phyloP scores from a whole-genome alignment of 305 asterid genomes.

The Fraxinus angustifolia region DNA sequence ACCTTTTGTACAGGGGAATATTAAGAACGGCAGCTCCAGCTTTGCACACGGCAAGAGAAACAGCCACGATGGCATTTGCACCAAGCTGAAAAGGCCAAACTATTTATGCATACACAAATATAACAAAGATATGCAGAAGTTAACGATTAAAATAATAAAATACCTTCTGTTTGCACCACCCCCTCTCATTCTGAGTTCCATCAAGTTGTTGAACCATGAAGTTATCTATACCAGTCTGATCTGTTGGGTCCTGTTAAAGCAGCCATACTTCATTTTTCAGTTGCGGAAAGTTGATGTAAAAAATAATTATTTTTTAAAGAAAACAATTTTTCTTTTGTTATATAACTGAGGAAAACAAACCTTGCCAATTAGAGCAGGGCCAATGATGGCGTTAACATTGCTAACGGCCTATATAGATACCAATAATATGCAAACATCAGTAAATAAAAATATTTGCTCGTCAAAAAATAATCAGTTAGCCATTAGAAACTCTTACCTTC shows the following conservation, averaged over 20 bases:
- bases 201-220: not conserved
- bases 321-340: not conserved
- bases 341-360: slow-evolving; percentile 30
- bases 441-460: not conserved
- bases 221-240: slow-evolving; percentile 68
- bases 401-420: slow-evolving; percentile 51
- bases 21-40: slow-evolving; percentile 74
- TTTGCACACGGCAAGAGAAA: slow-evolving; percentile 66
- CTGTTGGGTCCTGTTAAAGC: slow-evolving; percentile 67
- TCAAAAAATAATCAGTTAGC: not conserved
- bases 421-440: not conserved
- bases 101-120: not conserved
- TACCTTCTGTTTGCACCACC: slow-evolving; percentile 98
- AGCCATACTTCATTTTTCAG: not conserved
- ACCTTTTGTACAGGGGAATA: slow-evolving; percentile 67
- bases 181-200: slow-evolving; percentile 45
- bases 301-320: not conserved
- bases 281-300: not conserved
- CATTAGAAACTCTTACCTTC: slow-evolving; percentile 39
- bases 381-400: slow-evolving; percentile 76
- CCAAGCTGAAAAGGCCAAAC: slow-evolving; percentile 58
- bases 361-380: slow-evolving; percentile 85
- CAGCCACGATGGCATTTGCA: slow-evolving; percentile 64
- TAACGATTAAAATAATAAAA: not conserved
- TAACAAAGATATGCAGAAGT: not conserved